Evolutionary conservation across 1,139 yeast species (phyloP), one percentile per base, ranked within the genome.

Genomic region (Casaregolazyma suthepensis): DNA sequence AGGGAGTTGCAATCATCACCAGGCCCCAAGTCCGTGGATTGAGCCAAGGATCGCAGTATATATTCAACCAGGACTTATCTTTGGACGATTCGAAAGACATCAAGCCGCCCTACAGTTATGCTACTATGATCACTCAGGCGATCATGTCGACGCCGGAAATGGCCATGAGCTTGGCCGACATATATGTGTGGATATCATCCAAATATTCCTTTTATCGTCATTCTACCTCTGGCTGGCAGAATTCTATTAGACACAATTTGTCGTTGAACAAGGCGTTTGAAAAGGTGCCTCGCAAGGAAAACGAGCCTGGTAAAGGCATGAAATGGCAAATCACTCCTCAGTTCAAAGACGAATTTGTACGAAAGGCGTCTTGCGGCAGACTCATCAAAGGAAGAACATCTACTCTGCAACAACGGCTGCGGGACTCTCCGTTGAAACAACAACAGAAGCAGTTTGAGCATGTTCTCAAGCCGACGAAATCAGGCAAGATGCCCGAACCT

Each of bases 271-370:
- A 87, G 68, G 93, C 95, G 9, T 87, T 87, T 67, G 98, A 91
- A 66, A 93, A 93, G 71, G 97, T 91, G 23, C 96, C 99, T 23
- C 79, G 99, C 65, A 82, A 88, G 68, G 93, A 96, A 18, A 87
- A 89, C 68, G 98, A 93, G 71, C 97, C 99, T 0, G 99, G 99
- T 31, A 93, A 93, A 70, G 99, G 99, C 59, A 93, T 93, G 96
- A 93, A 93, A 71, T 93, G 99, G 99, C 95, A 90, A 71, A 91
- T 93, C 56, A 83, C 90, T 60, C 94, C 87, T 46, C 76, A 84
- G 48, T 90, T 87, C 67, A 85, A 87, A 64, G 84, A 83, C 52
- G 99, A 94, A 60, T 91, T 90, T 63, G 73, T 90, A 66, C 81
- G 77, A 61, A 87, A 89, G 71, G 83, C 91, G 69, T 81, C 80